Percentiles rank a stretch among this genome's conserved stretches.
Evolutionary conservation across 192 early-diverging fungal genomes (phyloP).

Genomic region (Podila clonocystis): DNA sequence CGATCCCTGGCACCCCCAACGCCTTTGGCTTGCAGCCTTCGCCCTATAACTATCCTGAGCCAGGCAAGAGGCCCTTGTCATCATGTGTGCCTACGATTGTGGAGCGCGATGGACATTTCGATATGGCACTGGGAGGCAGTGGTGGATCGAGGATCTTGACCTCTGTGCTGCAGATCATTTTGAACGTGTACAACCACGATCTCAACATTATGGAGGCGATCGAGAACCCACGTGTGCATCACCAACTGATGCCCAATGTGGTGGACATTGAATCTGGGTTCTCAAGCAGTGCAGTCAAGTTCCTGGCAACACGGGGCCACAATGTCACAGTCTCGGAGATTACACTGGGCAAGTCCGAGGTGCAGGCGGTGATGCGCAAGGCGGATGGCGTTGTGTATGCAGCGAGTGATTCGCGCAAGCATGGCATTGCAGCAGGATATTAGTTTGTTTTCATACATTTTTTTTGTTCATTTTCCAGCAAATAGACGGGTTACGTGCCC

Average conservation of each 20-base stretch:
- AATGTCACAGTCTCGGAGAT: conserved; percentile 44
- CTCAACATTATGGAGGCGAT: conserved; percentile 77
- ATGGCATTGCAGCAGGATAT: conserved; percentile 68
- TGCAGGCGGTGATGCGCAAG: conserved; percentile 64
- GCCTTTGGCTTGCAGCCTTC: conserved; percentile 84
- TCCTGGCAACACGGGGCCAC: conserved; percentile 22
- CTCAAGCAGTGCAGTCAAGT: conserved; percentile 10
- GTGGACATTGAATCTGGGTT: conserved; percentile 40
- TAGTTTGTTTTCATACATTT: conserved; percentile 17
- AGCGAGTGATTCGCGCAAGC: conserved; percentile 72
- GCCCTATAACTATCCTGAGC: conserved; percentile 85
- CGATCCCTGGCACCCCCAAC: conserved; percentile 77
- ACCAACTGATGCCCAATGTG: conserved; percentile 88
- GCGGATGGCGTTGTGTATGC: conserved; percentile 60
- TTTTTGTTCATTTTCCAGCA: neutral
- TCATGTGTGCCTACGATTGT: conserved; percentile 72
- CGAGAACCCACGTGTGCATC: conserved; percentile 81
- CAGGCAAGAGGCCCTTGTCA: conserved; percentile 86
- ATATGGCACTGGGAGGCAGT: conserved; percentile 82
- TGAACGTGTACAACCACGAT: conserved; percentile 80
- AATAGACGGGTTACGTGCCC: too few relatives aligned
- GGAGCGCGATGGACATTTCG: conserved; percentile 70
- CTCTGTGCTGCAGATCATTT: conserved; percentile 69
- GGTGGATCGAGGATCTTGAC: conserved; percentile 91
- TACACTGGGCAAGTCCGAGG: conserved; percentile 50